Percentiles rank a stretch among this genome's conserved stretches.
Evolutionary conservation across 768 basidiomycete genomes (phyloP).

Genomic region (Amyloporia xantha): DNA sequence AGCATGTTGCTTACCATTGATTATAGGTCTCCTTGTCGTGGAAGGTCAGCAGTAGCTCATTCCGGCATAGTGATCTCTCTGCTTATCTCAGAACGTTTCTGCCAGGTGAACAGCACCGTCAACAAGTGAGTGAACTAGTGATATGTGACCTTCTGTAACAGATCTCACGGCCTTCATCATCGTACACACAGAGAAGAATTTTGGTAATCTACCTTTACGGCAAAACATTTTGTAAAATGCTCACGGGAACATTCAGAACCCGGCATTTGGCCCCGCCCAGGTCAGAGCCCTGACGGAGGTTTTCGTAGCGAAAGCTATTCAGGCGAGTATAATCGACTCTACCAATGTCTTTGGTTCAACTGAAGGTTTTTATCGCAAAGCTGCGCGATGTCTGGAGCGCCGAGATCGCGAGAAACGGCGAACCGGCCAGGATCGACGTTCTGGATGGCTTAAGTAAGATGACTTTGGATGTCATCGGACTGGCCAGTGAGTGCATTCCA

Average conservation of each 20-base stretch:
- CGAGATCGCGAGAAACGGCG: constrained; percentile 23
- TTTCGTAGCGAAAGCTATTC: constrained; percentile 48
- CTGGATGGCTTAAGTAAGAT: constrained; percentile 26
- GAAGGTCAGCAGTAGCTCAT: constrained; percentile 31
- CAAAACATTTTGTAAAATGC: too few species aligned
- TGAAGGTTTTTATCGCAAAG: too few species aligned
- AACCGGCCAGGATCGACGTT: constrained; percentile 23
- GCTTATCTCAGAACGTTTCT: too few species aligned
- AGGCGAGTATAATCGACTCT: constrained; percentile 27
- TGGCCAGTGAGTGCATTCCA: not conserved
- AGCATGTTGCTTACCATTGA: not conserved
- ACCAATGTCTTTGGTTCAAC: too few species aligned
- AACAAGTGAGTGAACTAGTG: constrained; percentile 2
- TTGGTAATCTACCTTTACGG: not conserved
- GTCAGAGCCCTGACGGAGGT: constrained; percentile 50
- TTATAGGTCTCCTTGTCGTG: constrained; percentile 42
- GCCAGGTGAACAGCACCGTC: constrained; percentile 4
- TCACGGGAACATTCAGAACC: constrained; percentile 50
- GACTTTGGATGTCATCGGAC: constrained; percentile 3
- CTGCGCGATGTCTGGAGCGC: constrained; percentile 8
- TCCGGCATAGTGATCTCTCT: too few species aligned
- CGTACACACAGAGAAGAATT: not conserved
- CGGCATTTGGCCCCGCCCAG: constrained; percentile 57
- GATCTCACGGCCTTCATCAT: too few species aligned
- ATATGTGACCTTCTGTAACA: not conserved